Percentiles rank a stretch among this genome's conserved stretches.
Conservation (phyloP, 2,329 filamentous ascomycete species). For the Aspergillus clavatus region DNA sequence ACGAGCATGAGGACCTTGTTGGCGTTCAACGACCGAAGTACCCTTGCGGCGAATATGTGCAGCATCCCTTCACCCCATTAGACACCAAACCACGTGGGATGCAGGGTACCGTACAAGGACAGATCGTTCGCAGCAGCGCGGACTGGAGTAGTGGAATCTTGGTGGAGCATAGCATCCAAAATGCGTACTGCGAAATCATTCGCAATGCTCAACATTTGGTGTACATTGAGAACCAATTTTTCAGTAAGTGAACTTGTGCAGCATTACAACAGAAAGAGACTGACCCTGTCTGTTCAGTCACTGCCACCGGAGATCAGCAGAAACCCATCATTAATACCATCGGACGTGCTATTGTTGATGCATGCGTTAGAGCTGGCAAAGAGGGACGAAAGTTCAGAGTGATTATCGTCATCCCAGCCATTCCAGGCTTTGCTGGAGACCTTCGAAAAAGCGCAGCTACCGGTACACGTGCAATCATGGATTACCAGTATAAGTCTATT, state of each 20-base stretch:
- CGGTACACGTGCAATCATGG: constrained; percentile 92
- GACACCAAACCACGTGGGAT: constrained; percentile 58
- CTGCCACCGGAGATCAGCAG: constrained; percentile 85
- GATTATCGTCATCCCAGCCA: constrained; percentile 82
- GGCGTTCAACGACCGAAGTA: constrained; percentile 85
- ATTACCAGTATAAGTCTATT: constrained; percentile 97
- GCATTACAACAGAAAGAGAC: constrained; percentile 8
- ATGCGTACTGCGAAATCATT: constrained; percentile 82
- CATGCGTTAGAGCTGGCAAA: constrained; percentile 72
- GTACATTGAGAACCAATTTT: constrained; percentile 99
- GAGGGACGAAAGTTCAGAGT: constrained; percentile 84
- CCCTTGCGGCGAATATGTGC: constrained; percentile 79
- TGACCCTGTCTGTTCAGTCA: constrained; percentile 47
- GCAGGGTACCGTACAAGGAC: constrained; percentile 72
- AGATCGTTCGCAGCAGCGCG: constrained; percentile 81
- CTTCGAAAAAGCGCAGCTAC: constrained; percentile 75
- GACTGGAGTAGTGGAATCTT: constrained; percentile 94
- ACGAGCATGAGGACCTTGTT: constrained; percentile 76
- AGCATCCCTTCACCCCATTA: constrained; percentile 70
- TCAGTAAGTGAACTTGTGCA: constrained; percentile 53
- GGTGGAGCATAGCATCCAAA: constrained; percentile 75
- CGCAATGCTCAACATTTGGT: constrained; percentile 84
- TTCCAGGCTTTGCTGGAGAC: constrained; percentile 92
- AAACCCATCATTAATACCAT: constrained; percentile 81
- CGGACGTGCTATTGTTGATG: constrained; percentile 84